Conservation (phyloP, 768 basidiomycete genomes). For the Aureoboletus auriporus region DNA sequence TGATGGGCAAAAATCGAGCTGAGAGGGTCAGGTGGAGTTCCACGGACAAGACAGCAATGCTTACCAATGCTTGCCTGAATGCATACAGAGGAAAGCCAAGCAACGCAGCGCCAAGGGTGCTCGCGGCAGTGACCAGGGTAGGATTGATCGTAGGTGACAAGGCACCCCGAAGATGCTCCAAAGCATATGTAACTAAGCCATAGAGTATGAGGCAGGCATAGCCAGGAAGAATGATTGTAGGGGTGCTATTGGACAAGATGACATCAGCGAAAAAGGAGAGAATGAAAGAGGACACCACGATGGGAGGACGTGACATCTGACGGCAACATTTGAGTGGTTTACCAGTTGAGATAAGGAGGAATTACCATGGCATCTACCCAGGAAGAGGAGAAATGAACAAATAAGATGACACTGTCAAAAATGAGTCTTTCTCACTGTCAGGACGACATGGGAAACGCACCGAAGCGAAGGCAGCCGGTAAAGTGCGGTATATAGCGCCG, state of each 20-base stretch:
- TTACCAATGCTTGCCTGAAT: constrained; percentile 55
- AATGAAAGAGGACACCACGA: constrained; percentile 44
- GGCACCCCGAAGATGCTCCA: constrained; percentile 59
- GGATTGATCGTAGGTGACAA: constrained; percentile 56
- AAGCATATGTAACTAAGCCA: constrained; percentile 53
- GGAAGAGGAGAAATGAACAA: constrained; percentile 64
- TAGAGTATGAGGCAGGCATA: constrained; percentile 64
- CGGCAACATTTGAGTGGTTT: neutral
- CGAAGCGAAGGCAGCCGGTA: constrained; percentile 63
- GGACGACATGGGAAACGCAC: constrained; percentile 36
- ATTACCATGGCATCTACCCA: constrained; percentile 57
- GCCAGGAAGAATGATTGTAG: constrained; percentile 48
- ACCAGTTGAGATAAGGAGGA: constrained; percentile 42
- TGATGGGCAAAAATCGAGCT: constrained; percentile 49
- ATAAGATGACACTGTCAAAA: constrained; percentile 56
- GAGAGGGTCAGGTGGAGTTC: constrained; percentile 9
- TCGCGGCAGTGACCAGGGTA: constrained; percentile 52
- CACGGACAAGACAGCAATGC: constrained; percentile 17
- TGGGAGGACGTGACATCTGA: constrained; percentile 49
- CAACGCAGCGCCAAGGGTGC: constrained; percentile 57
- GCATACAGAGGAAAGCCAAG: constrained; percentile 63
- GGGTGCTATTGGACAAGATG: constrained; percentile 33
- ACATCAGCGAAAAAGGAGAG: constrained; percentile 60
- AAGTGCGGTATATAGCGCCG: constrained; percentile 62
- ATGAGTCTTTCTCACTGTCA: neutral